Evolutionary conservation across 2,329 filamentous ascomycete species (phyloP), one percentile per base, ranked within the genome.

Genomic region (Reticulascus tulasneorum): DNA sequence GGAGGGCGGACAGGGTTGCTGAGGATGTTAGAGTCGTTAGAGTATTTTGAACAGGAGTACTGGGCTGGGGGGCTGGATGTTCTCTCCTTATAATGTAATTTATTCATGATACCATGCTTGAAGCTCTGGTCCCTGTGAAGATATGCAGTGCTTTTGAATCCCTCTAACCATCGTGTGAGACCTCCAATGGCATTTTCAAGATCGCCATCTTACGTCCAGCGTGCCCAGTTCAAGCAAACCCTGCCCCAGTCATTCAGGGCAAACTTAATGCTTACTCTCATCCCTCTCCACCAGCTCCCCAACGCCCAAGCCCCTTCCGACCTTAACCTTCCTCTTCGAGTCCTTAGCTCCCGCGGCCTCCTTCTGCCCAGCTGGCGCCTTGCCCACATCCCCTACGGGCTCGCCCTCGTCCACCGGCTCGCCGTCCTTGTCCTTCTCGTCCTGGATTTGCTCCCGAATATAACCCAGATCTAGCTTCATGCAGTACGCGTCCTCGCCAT

Each of bases 401-500:
- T 86, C 83, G 7, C 82, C 84, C 66, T 87, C 84, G 57, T 86
- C 79, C 22, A 50, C 47, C 6, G 42, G 41, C 15, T 40, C 43
- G 21, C 35, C 70, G 1, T 68, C 71, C 43, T 37, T 33, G 9
- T 67, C 64, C 37, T 62, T 56, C 23, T 59, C 65, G 16, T 62
- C 66, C 29, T 71, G 59, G 35, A 68, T 53, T 54, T 67, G 64
- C 40, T 68, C 65, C 44, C 68, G 61, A 56, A 85, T 71, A 47
- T 73, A 69, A 40, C 75, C 67, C 27, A 98, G 74, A 54, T 97
- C 84, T 60, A 95, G 85, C 45, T 82, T 82, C 93, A 98, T 98
- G 56, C 81, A 86, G 59, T 82, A 95, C 23, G 93, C 93, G 67
- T 98, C 88, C 68, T 98, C 93, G 42, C 91, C 91, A 61, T 98